These are phyloP conservation scores for Dothistroma pini DNA, from an alignment of 2,329 filamentous ascomycete genomes.

Conservation along the genomic window DNA sequence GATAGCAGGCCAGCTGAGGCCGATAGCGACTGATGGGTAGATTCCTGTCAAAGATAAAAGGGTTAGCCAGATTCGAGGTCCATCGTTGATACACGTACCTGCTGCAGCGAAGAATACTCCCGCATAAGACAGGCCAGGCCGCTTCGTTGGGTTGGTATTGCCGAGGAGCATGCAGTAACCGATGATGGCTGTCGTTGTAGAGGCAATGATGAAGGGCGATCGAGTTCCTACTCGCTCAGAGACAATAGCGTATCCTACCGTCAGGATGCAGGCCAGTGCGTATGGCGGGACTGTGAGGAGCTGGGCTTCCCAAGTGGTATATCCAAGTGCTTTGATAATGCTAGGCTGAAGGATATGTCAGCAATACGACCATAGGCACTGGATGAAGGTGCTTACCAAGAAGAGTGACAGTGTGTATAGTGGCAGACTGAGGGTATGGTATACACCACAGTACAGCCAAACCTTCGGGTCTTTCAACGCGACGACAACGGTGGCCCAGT, in stretches of 20 bases:
- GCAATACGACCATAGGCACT: constrained; percentile 21
- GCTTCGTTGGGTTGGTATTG: constrained; percentile 38
- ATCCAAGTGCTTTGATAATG: constrained; percentile 60
- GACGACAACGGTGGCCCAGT: constrained; percentile 61
- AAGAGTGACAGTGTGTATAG: constrained; percentile 47
- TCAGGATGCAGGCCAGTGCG: constrained; percentile 51
- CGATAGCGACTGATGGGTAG: constrained; percentile 61
- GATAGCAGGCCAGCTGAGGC: constrained; percentile 67
- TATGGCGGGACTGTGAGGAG: constrained; percentile 38
- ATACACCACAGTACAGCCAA: constrained; percentile 68
- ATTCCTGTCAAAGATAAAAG: constrained; percentile 43
- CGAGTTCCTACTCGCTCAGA: constrained; percentile 58
- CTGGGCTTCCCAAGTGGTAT: constrained; percentile 34
- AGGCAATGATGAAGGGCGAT: constrained; percentile 61
- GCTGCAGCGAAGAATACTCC: constrained; percentile 44
- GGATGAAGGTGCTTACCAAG: constrained; percentile 39
- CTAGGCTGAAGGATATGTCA: constrained; percentile 41
- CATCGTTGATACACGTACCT: constrained; percentile 26
- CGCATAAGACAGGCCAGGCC: constrained; percentile 39
- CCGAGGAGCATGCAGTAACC: constrained; percentile 40
- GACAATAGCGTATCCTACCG: constrained; percentile 55
- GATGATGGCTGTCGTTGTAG: constrained; percentile 35
- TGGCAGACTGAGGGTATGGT: constrained; percentile 67
- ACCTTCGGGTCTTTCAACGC: constrained; percentile 66
- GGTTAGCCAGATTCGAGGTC: too few relatives aligned